These are phyloP conservation scores for Chlorella sp. DNA, from an alignment of 139 green algal species.

Conservation along the genomic window DNA sequence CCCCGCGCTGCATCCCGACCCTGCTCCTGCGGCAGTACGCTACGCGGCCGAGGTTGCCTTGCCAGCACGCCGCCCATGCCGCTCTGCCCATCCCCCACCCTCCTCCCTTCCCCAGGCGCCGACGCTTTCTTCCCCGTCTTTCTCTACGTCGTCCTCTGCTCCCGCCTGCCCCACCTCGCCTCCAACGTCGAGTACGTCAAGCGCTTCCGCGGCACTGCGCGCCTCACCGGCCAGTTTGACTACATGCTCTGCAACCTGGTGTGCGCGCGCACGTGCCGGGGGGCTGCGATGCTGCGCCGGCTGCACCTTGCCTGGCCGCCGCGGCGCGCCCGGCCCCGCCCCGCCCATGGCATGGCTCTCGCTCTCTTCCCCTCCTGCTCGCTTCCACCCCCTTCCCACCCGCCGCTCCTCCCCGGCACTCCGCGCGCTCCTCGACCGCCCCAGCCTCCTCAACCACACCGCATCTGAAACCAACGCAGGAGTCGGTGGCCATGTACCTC, in stretches of 20 bases:
- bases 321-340: neutral
- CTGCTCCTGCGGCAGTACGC: neutral
- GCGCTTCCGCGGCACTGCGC: slow-evolving; percentile 58
- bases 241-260: slow-evolving; percentile 49
- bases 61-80: neutral
- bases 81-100: neutral
- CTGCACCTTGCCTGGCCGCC: neutral
- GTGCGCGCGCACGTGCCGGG: neutral
- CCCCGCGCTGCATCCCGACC: neutral
- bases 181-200: slow-evolving; percentile 81
- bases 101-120: slow-evolving; percentile 57
- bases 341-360: slow-evolving; percentile 62
- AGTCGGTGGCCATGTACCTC: slow-evolving; percentile 42
- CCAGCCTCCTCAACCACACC: neutral
- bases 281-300: neutral
- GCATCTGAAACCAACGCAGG: neutral
- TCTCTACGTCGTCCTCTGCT: slow-evolving; percentile 85
- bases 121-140: slow-evolving; percentile 96
- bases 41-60: no score
- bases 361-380: no score
- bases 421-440: neutral
- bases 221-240: slow-evolving; percentile 54
- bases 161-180: slow-evolving; percentile 68
- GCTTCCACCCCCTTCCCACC: neutral
- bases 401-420: neutral